Evolutionary conservation across 2,329 filamentous ascomycete genomes (phyloP), one percentile per base, ranked within the genome.

Genomic region (Arthrobotrys musiformis): DNA sequence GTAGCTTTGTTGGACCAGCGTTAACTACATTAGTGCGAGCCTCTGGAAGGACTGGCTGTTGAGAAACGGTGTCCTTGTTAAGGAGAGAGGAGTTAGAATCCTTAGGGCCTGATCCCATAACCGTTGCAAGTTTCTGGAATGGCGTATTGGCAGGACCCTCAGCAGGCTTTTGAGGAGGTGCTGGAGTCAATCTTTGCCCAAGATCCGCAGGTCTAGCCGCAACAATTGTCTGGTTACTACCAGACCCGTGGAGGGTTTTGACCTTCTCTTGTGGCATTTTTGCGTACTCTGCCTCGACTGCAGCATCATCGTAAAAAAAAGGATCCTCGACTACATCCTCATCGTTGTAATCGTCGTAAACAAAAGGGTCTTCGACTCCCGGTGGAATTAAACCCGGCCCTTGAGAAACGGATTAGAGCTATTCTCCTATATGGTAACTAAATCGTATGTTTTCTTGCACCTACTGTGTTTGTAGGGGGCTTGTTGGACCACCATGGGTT

Each of bases 291-390:
- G 28, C 60, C 1, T 22, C 15, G 9, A 61, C 50, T 19, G 62
- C 62, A 7, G 13, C 33, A 19, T 68, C 62, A 42, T 74, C 70
- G 7, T 28, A 37, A 35, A 9, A 50, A 40, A 68, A 68, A 22
- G 50, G 35, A 11, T 42, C 58, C 17, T 17, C 4, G 11, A 26
- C 33, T 6, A n/a, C n/a, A n/a, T n/a, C n/a, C n/a, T n/a, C n/a
- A n/a, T n/a, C n/a, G n/a, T n/a, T n/a, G n/a, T n/a, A n/a, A 19
- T 68, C 62, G 33, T 74, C 70, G 7, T 28, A 37, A 35, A 9
- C 60, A 40, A 68, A 68, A 22, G 50, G 35, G 7, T 42, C 58
- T 17, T 17, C 4, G 11, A 26, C 33, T 6, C 22, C 8, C 9
- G 54, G 0, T 8, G 48, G 5, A 26, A 30, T 17, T 4, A n/a